phyloP scores from a whole-genome alignment of 345 rosid species.

The Rhodamnia rubescens region DNA sequence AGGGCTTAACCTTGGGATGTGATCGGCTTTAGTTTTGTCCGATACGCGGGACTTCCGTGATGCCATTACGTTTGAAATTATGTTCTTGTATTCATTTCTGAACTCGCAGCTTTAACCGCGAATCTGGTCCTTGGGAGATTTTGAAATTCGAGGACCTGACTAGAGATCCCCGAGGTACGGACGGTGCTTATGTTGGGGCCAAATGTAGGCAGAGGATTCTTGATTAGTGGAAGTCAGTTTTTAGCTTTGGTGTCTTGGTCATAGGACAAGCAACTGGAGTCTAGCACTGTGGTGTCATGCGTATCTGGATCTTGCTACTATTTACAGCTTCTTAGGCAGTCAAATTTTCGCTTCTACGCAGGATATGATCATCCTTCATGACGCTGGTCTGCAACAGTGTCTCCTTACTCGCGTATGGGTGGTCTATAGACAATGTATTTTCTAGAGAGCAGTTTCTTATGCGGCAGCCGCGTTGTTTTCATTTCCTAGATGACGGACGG shows the following conservation, averaged over 20 bases:
- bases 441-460: no score
- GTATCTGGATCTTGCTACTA: background rate
- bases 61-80: no score
- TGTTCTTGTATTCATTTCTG: no score
- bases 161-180: background rate
- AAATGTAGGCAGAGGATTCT: background rate
- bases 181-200: background rate
- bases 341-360: background rate
- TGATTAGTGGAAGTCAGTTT: background rate
- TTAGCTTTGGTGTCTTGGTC: background rate
- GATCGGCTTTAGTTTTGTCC: no score
- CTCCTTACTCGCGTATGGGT: background rate
- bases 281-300: background rate
- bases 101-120: no score
- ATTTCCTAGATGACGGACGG: background rate
- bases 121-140: background rate
- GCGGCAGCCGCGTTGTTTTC: background rate
- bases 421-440: background rate
- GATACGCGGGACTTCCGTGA: no score
- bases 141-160: background rate
- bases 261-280: background rate
- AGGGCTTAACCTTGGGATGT: background rate
- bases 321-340: background rate
- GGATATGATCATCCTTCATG: background rate
- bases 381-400: background rate